phyloP scores from a whole-genome alignment of 306 rosid genomes.

The Trifolium pratense region DNA sequence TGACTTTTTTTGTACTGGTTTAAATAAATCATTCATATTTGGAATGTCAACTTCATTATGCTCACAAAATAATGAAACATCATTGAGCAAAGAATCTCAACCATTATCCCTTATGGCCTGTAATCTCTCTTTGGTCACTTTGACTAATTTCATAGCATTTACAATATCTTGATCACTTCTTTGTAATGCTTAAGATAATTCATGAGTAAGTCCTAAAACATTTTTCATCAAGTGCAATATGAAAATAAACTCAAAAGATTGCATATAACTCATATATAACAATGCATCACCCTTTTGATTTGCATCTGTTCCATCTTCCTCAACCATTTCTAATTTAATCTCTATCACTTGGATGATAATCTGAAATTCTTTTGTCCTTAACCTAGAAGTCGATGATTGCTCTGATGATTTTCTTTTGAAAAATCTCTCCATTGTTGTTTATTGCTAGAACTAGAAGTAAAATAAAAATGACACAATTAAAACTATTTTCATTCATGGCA shows the following conservation, averaged over 20 bases:
- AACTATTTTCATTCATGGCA: too few relatives aligned
- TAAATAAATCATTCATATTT: too few relatives aligned
- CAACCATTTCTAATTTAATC: neutral
- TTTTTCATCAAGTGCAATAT: neutral
- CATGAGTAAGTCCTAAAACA: neutral
- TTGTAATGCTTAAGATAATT: neutral
- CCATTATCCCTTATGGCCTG: neutral
- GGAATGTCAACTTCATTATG: too few relatives aligned
- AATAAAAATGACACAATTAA: too few relatives aligned
- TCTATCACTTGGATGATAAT: too few relatives aligned
- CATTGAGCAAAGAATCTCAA: neutral
- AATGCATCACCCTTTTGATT: neutral
- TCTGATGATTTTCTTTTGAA: too few relatives aligned
- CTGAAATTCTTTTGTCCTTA: too few relatives aligned
- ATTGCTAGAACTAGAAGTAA: too few relatives aligned
- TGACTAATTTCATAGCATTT: neutral
- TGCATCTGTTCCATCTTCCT: neutral
- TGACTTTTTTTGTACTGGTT: neutral
- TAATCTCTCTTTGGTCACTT: neutral
- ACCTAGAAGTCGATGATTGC: too few relatives aligned
- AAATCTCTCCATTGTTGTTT: too few relatives aligned
- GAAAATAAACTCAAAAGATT: constrained; percentile 3
- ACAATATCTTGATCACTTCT: neutral
- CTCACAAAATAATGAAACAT: too few relatives aligned
- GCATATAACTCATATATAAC: neutral